Evolutionary conservation across 1,284 basidiomycete species (phyloP), one percentile per base, ranked within the genome.

Genomic region (Apiotrichum laibachii): DNA sequence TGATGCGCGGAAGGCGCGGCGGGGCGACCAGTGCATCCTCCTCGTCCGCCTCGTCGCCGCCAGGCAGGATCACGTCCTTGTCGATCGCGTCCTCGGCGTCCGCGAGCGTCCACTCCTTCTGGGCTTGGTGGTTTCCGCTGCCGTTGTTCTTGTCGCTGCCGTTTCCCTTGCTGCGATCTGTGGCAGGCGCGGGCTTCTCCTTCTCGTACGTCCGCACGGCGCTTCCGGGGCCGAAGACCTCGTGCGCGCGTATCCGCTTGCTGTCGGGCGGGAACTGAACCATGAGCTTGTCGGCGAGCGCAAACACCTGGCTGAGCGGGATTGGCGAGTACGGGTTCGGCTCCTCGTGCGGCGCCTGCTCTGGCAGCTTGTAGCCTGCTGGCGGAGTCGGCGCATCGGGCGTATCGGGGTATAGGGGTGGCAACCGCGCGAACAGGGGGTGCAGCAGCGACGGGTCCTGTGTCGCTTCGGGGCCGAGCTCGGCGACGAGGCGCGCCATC

Each of bases 341-440:
- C 6, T 64, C 63, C 47, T 70, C 66, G 35, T 61, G 42, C 37
- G 37, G 35, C 44, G n/a, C 50, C 31, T 26, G 18, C 39, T 31
- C 56, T 18, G 22, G 43, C 44, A 5, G 19, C 22, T 53, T 57
- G 34, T 11, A 52, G 43, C 5, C 51, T 35, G 44, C 47, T 11
- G 40, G 62, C 18, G 53, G 65, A 22, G 8, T 26, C 12, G 57
- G 65, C 43, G 16, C 37, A 26, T 59, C 59, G 0, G 73, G 75
- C 13, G 69, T 72, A 50, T 77, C 77, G 18, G 77, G 70, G 77
- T 80, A 79, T 2, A 93, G 76, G 19, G 85, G 82, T 0, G 90
- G 90, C 16, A 93, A 75, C 18, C 84, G 80, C 42, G 85, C 86
- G 19, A 94, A 82, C 9, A 91, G 73, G 0, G 90, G 88, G 75